A percentile compares a stretch with the other conserved stretches of the same genome.
These are phyloP conservation scores for Agapanthus africanus DNA, from an alignment of 106 monocot species.

Conservation along the genomic window DNA sequence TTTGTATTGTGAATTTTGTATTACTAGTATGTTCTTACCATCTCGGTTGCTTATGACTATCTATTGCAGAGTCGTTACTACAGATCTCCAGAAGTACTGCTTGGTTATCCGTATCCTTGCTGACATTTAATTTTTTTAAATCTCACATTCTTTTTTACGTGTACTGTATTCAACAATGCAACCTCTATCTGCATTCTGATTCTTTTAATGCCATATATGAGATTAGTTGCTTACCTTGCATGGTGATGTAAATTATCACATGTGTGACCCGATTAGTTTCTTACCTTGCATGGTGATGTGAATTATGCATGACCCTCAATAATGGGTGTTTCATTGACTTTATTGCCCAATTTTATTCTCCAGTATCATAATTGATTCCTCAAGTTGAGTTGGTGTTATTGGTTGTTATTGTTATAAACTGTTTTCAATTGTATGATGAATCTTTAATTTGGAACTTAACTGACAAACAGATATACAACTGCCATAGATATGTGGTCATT, in stretches of 20 bases:
- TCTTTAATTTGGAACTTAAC: constrained; percentile 36
- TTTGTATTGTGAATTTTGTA: neutral
- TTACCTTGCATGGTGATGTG: neutral
- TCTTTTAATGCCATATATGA: neutral
- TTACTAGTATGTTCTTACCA: neutral
- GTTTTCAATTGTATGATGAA: neutral
- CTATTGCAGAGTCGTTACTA: constrained; percentile 91
- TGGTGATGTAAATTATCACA: neutral
- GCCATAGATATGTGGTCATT: constrained; percentile 99
- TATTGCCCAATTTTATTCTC: neutral
- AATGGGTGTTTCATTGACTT: neutral
- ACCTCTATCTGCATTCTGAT: neutral
- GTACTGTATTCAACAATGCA: neutral
- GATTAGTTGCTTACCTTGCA: neutral
- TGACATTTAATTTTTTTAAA: neutral
- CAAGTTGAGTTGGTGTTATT: neutral
- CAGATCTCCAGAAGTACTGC: constrained; percentile 94
- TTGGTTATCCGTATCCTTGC: constrained; percentile 95
- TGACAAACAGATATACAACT: constrained; percentile 67
- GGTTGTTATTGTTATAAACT: neutral
- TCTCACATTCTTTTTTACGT: neutral
- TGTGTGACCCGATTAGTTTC: too few relatives aligned
- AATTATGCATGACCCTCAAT: neutral
- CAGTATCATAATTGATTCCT: neutral
- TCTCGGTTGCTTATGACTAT: neutral